Percentiles rank a stretch among this genome's conserved stretches.
These are phyloP conservation scores for Fusarium marasasianum DNA, from an alignment of 2,329 filamentous ascomycete species.

Conservation along the genomic window DNA sequence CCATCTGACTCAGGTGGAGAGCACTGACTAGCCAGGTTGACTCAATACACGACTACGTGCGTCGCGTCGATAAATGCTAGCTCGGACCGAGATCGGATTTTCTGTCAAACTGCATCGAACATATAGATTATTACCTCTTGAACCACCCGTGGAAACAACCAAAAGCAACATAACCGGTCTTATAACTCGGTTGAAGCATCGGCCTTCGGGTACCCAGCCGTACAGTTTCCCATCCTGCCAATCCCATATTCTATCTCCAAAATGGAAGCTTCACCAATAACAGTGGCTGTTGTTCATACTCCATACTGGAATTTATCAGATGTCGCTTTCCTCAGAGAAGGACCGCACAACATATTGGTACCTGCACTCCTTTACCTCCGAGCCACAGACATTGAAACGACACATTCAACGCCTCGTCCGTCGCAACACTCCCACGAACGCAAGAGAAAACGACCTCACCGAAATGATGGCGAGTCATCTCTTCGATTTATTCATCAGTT, in stretches of 20 bases:
- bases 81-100: background rate
- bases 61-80: no score
- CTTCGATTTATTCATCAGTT: accelerated
- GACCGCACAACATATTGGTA: background rate
- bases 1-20: background rate
- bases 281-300: background rate
- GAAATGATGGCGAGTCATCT: no score
- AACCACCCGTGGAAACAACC: background rate
- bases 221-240: background rate
- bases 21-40: background rate
- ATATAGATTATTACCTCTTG: background rate
- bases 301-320: background rate
- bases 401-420: accelerated
- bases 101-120: background rate
- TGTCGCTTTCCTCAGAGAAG: background rate
- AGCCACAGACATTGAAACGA: background rate
- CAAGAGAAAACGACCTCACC: background rate
- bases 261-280: background rate
- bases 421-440: accelerated
- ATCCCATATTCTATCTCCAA: background rate
- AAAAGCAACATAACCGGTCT: background rate
- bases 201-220: background rate
- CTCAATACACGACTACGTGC: background rate
- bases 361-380: background rate
- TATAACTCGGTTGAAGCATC: background rate